Evolutionary conservation across 2,329 filamentous ascomycete genomes (phyloP).

Genomic region (Xylariomycetidae sp.): DNA sequence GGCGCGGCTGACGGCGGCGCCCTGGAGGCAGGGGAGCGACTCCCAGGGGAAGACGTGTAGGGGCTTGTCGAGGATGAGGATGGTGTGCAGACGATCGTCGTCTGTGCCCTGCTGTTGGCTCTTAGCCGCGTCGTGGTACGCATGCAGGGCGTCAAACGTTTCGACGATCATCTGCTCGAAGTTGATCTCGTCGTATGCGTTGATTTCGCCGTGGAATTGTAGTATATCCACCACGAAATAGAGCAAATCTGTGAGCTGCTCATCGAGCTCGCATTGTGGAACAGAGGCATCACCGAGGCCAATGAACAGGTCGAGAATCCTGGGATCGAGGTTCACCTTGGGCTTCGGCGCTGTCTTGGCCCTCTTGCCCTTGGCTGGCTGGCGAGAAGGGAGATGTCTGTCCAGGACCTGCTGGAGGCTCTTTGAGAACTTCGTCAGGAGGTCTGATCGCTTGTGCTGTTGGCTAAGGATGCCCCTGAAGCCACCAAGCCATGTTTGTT

Average conservation of each 20-base stretch:
- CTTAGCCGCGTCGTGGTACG: slow-evolving; percentile 59
- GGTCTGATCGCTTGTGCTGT: slow-evolving; percentile 52
- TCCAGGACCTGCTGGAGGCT: slow-evolving; percentile 75
- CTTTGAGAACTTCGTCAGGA: slow-evolving; percentile 69
- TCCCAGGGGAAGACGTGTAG: slow-evolving; percentile 95
- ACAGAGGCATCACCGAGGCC: slow-evolving; percentile 70
- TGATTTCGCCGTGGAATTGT: slow-evolving; percentile 92
- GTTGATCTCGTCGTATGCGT: slow-evolving; percentile 96
- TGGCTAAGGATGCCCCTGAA: slow-evolving; percentile 93
- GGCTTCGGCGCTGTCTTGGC: slow-evolving; percentile 32
- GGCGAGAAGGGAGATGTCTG: slow-evolving; percentile 78
- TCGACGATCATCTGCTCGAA: slow-evolving; percentile 89
- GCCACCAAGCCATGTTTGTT: slow-evolving; percentile 90
- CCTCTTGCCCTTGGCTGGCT: slow-evolving; percentile 52
- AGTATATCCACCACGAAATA: slow-evolving; percentile 96
- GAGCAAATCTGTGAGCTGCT: slow-evolving; percentile 82
- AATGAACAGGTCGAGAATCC: slow-evolving; percentile 81
- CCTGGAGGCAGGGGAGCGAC: slow-evolving; percentile 78
- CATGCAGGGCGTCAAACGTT: slow-evolving; percentile 73
- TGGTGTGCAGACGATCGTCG: too few species aligned
- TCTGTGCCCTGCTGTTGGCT: slow-evolving; percentile 33
- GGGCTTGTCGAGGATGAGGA: slow-evolving; percentile 85
- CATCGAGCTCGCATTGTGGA: slow-evolving; percentile 70
- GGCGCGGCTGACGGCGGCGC: slow-evolving; percentile 75
- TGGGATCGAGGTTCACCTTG: slow-evolving; percentile 45